phyloP scores from a whole-genome alignment of 352 stramenopile species.

The Phytophthora meadii region DNA sequence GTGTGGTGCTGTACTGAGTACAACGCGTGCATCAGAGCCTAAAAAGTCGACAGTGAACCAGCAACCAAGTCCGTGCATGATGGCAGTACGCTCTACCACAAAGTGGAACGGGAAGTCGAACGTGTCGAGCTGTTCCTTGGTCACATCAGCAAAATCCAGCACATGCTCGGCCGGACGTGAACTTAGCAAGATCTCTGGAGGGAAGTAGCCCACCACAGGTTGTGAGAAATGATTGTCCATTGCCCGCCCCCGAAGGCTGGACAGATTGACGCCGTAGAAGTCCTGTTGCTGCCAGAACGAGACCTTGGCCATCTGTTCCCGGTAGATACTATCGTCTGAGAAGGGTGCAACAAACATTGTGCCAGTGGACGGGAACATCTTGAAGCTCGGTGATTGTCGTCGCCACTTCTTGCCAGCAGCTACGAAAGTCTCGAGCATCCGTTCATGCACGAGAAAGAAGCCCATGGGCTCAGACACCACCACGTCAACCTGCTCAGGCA shows the following conservation, averaged over 20 bases:
- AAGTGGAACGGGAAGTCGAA: constrained; percentile 94
- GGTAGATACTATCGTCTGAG: constrained; percentile 94
- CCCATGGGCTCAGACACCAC: constrained; percentile 99
- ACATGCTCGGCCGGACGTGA: constrained; percentile 64
- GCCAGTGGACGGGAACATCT: constrained; percentile 97
- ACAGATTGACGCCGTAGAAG: constrained; percentile 98
- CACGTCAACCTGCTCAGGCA: constrained; percentile 97
- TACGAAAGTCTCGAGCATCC: constrained; percentile 99
- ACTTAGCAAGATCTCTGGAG: constrained; percentile 77
- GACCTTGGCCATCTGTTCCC: constrained; percentile 93
- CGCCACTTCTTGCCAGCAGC: constrained; percentile 95
- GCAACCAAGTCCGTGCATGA: constrained; percentile 97
- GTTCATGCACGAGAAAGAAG: constrained; percentile 99
- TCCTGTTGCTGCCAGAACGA: constrained; percentile 95
- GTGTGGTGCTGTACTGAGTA: constrained; percentile 87
- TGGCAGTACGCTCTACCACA: constrained; percentile 87
- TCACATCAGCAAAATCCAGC: constrained; percentile 89
- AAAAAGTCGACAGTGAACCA: constrained; percentile 99
- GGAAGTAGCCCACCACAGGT: constrained; percentile 95
- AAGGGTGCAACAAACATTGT: constrained; percentile 98
- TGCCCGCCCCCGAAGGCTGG: constrained; percentile 91
- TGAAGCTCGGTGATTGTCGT: constrained; percentile 64
- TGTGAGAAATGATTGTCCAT: constrained; percentile 98
- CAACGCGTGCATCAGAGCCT: constrained; percentile 80
- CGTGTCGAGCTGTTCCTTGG: constrained; percentile 77